phyloP scores from a whole-genome alignment of 306 rosid species.

The Trichosanthes cucumerina region DNA sequence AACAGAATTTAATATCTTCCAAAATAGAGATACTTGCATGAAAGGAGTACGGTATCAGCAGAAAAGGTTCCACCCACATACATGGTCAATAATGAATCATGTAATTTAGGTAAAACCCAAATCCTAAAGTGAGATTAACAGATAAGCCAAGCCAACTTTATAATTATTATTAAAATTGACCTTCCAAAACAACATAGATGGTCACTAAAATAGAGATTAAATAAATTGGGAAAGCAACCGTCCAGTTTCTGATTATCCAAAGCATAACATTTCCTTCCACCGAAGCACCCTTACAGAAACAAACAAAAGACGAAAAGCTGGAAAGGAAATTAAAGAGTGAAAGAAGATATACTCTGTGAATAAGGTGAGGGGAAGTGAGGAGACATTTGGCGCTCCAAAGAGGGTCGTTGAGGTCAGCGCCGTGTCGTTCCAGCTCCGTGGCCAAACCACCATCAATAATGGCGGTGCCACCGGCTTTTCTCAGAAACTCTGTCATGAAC shows the following conservation, averaged over 20 bases:
- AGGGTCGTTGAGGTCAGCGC: slow-evolving; percentile 80
- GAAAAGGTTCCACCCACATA: not conserved
- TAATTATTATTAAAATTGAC: not conserved
- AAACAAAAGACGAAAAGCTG: not conserved
- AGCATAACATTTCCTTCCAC: not conserved
- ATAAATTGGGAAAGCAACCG: not conserved
- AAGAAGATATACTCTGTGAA: slow-evolving; percentile 45
- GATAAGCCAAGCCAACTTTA: not conserved
- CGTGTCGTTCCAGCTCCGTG: slow-evolving; percentile 89
- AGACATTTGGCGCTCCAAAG: slow-evolving; percentile 97
- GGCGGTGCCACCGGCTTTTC: slow-evolving; percentile 55
- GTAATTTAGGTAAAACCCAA: not conserved
- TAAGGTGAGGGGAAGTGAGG: slow-evolving; percentile 62
- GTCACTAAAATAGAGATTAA: not conserved
- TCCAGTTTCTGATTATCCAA: not conserved
- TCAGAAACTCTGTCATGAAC: slow-evolving; percentile 39
- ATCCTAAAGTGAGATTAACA: not conserved
- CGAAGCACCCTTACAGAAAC: not conserved
- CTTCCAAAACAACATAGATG: not conserved
- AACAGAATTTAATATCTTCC: not conserved
- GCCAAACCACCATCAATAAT: slow-evolving; percentile 84
- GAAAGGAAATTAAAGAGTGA: not conserved
- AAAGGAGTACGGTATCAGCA: not conserved
- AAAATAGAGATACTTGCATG: not conserved
- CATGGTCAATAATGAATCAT: not conserved